Evolutionary conservation across 75 land plant species (phyloP).

Genomic region (Cunninghamia lanceolata): DNA sequence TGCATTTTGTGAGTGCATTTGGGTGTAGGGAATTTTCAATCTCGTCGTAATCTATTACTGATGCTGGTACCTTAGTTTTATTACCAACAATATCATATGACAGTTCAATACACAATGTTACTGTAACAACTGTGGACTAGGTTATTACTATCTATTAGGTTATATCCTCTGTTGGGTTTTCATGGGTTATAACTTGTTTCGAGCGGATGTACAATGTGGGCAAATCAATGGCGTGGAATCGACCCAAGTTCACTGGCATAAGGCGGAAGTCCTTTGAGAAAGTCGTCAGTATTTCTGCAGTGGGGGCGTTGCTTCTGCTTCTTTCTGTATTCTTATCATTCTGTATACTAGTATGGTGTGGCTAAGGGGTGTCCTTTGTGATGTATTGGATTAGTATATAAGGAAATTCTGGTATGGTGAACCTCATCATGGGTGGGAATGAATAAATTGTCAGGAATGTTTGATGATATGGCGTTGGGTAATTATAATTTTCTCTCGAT

Average conservation of each 20-base stretch:
- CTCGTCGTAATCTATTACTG: no score
- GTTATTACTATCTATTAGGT: background rate
- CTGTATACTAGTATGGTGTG: no score
- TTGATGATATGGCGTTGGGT: background rate
- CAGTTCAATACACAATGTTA: no score
- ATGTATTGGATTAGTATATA: background rate
- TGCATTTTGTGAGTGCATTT: no score
- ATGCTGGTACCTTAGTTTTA: no score
- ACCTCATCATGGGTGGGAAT: background rate
- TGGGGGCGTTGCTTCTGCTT: no score
- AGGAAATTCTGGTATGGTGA: no score
- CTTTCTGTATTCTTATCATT: no score
- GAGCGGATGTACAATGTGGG: slow-evolving; percentile 54
- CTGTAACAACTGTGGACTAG: no score
- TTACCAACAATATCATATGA: no score
- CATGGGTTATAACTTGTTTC: background rate
- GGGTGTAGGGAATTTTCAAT: no score
- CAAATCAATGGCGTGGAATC: slow-evolving; percentile 17
- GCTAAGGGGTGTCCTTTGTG: background rate
- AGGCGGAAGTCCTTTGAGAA: slow-evolving; percentile 45
- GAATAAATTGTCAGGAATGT: background rate
- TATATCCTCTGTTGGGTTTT: background rate
- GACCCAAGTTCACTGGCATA: slow-evolving; percentile 42
- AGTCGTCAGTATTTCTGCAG: slow-evolving; percentile 47
- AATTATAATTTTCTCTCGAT: slow-evolving; percentile 26